Conservation (phyloP, 1,139 yeast genomes). For the Hansenula lynferdii region DNA sequence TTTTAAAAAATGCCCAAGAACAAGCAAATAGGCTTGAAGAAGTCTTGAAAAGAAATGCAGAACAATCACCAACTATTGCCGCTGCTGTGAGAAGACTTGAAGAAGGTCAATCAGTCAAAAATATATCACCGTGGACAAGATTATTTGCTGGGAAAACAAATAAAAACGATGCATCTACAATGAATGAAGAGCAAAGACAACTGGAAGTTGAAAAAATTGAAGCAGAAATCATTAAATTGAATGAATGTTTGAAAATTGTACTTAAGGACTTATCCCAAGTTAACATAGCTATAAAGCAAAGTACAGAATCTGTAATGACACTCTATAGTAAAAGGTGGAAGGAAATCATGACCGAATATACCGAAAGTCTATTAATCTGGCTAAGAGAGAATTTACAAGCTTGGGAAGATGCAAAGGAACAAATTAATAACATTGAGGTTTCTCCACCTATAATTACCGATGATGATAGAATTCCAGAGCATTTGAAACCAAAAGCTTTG, state of each 20-base stretch:
- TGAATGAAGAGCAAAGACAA: conserved; percentile 29
- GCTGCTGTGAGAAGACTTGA: conserved; percentile 25
- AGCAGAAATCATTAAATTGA: conserved; percentile 25
- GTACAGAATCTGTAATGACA: conserved; percentile 21
- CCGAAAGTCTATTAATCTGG: conserved; percentile 23
- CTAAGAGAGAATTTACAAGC: conserved; percentile 25
- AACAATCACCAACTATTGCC: conserved; percentile 26
- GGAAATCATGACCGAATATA: conserved; percentile 26
- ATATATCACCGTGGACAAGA: conserved; percentile 18
- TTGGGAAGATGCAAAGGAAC: conserved; percentile 30
- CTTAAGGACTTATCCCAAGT: conserved; percentile 27
- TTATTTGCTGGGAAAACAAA: conserved; percentile 16
- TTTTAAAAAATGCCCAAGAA: conserved; percentile 24
- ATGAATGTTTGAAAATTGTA: conserved; percentile 27
- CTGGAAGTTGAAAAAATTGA: conserved; percentile 25
- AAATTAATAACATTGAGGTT: conserved; percentile 13
- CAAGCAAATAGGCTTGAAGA: conserved; percentile 26
- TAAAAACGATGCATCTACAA: conserved; percentile 26
- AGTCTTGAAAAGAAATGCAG: conserved; percentile 25
- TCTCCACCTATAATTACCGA: not conserved
- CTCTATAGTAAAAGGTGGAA: conserved; percentile 24
- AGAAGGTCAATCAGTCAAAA: conserved; percentile 14
- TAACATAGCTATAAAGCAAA: conserved; percentile 24
- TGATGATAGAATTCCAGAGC: conserved; percentile 5
- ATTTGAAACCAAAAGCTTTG: no score